Base-by-base conservation (phyloP, 768 basidiomycete genomes). In the Suillus brevipes region DNA sequence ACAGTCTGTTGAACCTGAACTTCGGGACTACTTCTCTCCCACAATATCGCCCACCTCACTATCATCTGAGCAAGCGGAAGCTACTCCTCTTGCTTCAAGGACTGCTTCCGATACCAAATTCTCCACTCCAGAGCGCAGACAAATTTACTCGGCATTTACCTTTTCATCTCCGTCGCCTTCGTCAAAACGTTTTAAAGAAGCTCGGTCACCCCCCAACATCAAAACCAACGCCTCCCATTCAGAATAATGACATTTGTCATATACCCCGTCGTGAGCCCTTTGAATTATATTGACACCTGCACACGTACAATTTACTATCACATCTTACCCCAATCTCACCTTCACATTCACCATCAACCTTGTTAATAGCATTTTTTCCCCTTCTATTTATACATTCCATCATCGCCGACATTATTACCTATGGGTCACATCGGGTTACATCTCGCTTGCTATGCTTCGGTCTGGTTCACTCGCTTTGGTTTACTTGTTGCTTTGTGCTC, bases 91-190 rank as follows among this genome's bases (percentile, higher is more conserved):
- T 69, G 72, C 63, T 65, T 75, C 55, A 65, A 72, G 34, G 71
- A 72, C 52, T 68, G 66, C 71, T 25, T 67, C 73, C 64, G 70
- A 70, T 62, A 61, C 66, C 53, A 74, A 79, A n/a, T 87, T 91
- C 67, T 86, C 88, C 20, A 91, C 91, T 5, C 90, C 91, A 5
- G 89, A 92, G 71, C 86, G 90, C 70, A 87, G 87, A 71, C 83
- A 81, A 65, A 87, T 88, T 65, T 91, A 90, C 73, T 82, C 89
- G 25, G 83, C 89, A 5, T 93, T 93, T 73, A 92, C 91, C 4
- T 93, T 93, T 78, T 84, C 87, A 18, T 88, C 90, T 1, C 91
- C 91, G 8, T 89, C 89, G 1, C 86, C 85, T 12, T 80, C 85
- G 1, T 82, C 84, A 61, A 78, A 84, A 64, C 86, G 87, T 63